Evolutionary conservation across 495 filamentous ascomycete genomes (phyloP).

Genomic region (Aspergillus biplanus): DNA sequence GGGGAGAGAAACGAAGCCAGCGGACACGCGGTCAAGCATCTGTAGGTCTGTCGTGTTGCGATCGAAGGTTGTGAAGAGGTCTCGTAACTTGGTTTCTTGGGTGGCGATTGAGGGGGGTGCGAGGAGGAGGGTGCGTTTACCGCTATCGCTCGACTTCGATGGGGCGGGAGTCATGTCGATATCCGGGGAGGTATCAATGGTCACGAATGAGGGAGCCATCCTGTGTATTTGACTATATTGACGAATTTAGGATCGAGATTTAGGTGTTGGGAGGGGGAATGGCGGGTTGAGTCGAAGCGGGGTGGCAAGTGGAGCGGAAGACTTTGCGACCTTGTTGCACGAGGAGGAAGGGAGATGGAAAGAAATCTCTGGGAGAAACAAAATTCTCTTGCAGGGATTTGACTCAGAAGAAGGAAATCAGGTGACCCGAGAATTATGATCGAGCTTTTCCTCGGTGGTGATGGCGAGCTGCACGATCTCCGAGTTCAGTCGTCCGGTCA

Average conservation of each 20-base stretch:
- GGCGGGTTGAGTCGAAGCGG: background rate
- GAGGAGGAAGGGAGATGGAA: background rate
- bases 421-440: background rate
- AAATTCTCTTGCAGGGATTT: background rate
- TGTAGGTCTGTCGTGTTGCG: slow-evolving; percentile 82
- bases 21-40: slow-evolving; percentile 94
- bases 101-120: slow-evolving; percentile 75
- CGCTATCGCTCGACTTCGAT: slow-evolving; percentile 29
- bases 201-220: slow-evolving; percentile 43
- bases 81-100: slow-evolving; percentile 63
- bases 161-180: slow-evolving; percentile 34
- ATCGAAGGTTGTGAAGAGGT: slow-evolving; percentile 64
- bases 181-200: slow-evolving; percentile 48
- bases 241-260: background rate
- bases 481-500: background rate
- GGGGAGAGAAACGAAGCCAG: slow-evolving; percentile 80
- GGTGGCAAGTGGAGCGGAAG: background rate
- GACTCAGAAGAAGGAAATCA: background rate
- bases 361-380: background rate
- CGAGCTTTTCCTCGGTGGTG: background rate
- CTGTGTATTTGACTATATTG: slow-evolving; percentile 6
- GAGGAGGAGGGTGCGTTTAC: slow-evolving; percentile 64
- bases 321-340: background rate
- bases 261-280: slow-evolving; percentile 7
- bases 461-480: background rate